Evolutionary conservation across 257 asterid species (phyloP).

Genomic region (Buddleja alternifolia): DNA sequence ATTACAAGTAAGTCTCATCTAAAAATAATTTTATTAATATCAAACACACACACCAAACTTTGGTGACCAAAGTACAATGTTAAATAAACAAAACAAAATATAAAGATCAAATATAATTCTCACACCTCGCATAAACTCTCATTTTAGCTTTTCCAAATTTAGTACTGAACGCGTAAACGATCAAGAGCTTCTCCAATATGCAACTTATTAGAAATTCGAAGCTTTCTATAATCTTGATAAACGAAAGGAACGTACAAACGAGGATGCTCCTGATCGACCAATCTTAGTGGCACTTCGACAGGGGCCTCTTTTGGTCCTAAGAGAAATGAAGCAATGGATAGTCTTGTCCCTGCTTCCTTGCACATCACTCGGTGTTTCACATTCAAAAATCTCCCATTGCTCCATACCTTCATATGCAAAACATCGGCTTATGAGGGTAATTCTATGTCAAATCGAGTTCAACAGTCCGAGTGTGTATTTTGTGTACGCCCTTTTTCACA

Average conservation of each 20-base stretch:
- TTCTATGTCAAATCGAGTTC: too few relatives aligned
- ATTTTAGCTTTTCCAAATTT: too few relatives aligned
- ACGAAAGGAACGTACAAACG: constrained; percentile 47
- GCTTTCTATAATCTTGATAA: constrained; percentile 43
- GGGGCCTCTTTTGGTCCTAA: constrained; percentile 46
- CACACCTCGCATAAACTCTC: too few relatives aligned
- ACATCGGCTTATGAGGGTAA: not conserved
- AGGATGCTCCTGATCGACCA: constrained; percentile 49
- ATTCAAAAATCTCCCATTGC: constrained; percentile 66
- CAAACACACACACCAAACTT: too few relatives aligned
- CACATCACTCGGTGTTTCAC: constrained; percentile 67
- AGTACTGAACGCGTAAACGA: constrained; percentile 16
- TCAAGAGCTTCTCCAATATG: constrained; percentile 46
- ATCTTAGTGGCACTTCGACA: constrained; percentile 43
- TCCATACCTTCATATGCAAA: constrained; percentile 51
- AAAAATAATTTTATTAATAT: too few relatives aligned
- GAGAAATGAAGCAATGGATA: constrained; percentile 54
- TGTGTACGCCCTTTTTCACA: too few relatives aligned
- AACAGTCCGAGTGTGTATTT: too few relatives aligned
- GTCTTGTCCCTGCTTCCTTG: constrained; percentile 43
- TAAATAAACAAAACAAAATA: too few relatives aligned
- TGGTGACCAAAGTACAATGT: too few relatives aligned
- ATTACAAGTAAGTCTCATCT: too few relatives aligned
- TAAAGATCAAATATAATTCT: too few relatives aligned
- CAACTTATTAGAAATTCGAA: constrained; percentile 27